These are phyloP conservation scores for Mycena polygramma DNA, from an alignment of 768 basidiomycete species.

Conservation along the genomic window DNA sequence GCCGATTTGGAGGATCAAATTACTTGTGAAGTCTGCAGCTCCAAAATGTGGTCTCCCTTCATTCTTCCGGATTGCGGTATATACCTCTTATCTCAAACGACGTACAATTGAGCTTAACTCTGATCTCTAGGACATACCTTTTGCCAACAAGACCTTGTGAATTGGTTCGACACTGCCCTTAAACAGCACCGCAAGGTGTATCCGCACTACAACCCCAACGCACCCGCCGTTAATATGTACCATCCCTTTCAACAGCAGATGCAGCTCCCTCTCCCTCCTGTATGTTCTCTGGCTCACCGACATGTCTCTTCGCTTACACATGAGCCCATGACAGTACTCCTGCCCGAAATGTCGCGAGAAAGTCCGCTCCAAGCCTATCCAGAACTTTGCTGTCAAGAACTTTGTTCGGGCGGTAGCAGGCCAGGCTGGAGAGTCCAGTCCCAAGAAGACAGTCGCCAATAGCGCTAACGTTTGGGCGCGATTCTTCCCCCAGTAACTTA, in stretches of 20 bases:
- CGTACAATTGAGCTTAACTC: background rate
- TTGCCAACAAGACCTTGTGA: conserved; percentile 31
- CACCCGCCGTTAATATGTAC: conserved; percentile 10
- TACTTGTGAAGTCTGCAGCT: conserved; percentile 34
- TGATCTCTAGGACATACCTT: conserved; percentile 12
- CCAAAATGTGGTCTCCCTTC: conserved; percentile 34
- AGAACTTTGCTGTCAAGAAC: conserved; percentile 33
- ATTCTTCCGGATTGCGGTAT: conserved; percentile 24
- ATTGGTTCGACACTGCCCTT: conserved; percentile 31
- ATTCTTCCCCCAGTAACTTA: conserved; percentile 27
- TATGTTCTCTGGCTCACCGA: background rate
- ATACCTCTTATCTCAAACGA: background rate
- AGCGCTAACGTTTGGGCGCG: conserved; percentile 20
- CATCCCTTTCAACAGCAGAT: background rate
- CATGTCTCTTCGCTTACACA: background rate
- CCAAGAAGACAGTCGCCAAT: conserved; percentile 19
- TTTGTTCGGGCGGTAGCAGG: conserved; percentile 26
- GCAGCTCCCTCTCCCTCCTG: conserved; percentile 24
- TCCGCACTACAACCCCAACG: conserved; percentile 30
- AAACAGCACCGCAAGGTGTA: conserved; percentile 30
- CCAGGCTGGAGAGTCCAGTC: conserved; percentile 24
- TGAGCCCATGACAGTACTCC: conserved; percentile 19
- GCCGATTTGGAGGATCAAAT: conserved; percentile 31
- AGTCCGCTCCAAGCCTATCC: conserved; percentile 29
- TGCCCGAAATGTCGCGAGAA: conserved; percentile 36